Evolutionary conservation across 306 rosid species (phyloP).

Genomic region (Begonia masoniana): DNA sequence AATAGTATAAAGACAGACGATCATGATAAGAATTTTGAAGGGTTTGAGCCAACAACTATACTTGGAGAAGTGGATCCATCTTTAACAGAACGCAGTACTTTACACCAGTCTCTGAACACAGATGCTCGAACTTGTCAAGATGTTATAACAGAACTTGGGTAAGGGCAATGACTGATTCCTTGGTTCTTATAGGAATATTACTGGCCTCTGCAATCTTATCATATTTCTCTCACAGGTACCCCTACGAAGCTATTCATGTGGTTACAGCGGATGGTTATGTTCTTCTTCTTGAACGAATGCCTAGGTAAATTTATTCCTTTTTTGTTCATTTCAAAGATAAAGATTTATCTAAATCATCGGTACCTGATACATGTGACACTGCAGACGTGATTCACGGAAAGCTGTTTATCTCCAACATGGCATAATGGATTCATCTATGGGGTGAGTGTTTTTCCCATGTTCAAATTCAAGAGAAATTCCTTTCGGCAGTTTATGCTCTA

Average conservation of each 20-base stretch:
- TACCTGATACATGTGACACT: conserved; percentile 17
- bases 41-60: conserved; percentile 26
- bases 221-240: conserved; percentile 40
- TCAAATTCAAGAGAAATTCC: not conserved
- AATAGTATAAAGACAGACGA: conserved; percentile 12
- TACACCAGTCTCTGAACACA: conserved; percentile 57
- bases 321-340: not conserved
- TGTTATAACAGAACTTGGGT: conserved; percentile 95
- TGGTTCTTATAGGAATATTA: conserved; percentile 9
- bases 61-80: conserved; percentile 43
- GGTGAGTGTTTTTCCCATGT: conserved; percentile 40
- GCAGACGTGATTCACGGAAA: conserved; percentile 81
- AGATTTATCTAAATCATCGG: not conserved
- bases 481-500: too few species aligned
- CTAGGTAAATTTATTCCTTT: conserved; percentile 36
- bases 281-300: conserved; percentile 87
- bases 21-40: conserved; percentile 13
- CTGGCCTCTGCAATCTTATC: conserved; percentile 8
- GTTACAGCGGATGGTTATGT: conserved; percentile 83
- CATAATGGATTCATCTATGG: conserved; percentile 84
- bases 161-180: conserved; percentile 10
- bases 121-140: conserved; percentile 93
- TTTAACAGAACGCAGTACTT: conserved; percentile 29
- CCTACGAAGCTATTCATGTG: conserved; percentile 84
- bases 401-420: conserved; percentile 94